Evolutionary conservation across 331 rosid genomes (phyloP), one percentile per base, ranked within the genome.

Genomic region (Quercus tomentella): DNA sequence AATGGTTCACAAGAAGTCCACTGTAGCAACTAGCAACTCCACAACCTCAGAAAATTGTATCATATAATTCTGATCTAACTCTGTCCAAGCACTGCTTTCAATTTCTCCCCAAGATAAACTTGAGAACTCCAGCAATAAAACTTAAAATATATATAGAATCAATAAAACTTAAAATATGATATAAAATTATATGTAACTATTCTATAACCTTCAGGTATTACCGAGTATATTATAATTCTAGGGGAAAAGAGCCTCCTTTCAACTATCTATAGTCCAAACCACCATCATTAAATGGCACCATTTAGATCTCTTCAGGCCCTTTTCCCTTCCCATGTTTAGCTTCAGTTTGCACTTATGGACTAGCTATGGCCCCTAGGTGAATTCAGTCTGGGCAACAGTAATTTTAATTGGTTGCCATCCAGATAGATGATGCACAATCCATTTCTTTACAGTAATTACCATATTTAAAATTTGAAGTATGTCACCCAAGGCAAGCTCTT

Each of bases 351-450:
- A 49, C 54, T 49, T 12, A 12, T 49, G 17, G 54, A 83, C 82
- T 72, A 74, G 75, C 68, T 80, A 76, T 70, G 0, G 73, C 70
- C 67, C 55, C 52, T 12, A 75, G 14, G 62, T 76, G 86, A 63
- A 79, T 63, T 66, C 70, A 41, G 80, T 66, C 91, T 86, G 87
- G 4, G 77, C 10, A 52, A 88, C 81, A 33, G 80, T 60, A 80
- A 94, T 81, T 33, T 26, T 78, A 78, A 92, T 77, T 0, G 97
- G 98, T 87, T 87, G 97, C 97, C 96, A 92, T 82, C 97, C 97
- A 60, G 90, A 82, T n/a, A 22, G 89, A 76, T 81, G 88, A 83
- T 76, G 88, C 71, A 58, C 76, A 76, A 92, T 92, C 98, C 98
- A 94, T 83, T 90, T 49, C 54, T 49, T 91, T 85, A 87, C 91